phyloP scores from a whole-genome alignment of 768 basidiomycete species.

The Hericium coralloides region DNA sequence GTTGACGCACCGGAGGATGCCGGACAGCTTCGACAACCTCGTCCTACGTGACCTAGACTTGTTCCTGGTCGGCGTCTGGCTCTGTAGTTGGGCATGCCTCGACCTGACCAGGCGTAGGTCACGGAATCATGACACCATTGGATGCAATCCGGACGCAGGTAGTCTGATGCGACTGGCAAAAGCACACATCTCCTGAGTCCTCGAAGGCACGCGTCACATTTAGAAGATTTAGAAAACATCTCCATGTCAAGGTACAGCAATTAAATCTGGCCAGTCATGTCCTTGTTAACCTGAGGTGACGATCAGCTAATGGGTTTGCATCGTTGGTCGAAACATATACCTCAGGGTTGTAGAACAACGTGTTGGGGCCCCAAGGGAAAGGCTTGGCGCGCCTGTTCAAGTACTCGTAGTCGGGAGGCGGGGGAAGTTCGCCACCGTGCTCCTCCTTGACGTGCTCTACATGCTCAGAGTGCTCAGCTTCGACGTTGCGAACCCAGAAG shows the following conservation, averaged over 20 bases:
- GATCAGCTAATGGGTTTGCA: not conserved
- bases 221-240: slow-evolving; percentile 3
- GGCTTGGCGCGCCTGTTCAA: slow-evolving; percentile 70
- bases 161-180: no score
- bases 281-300: slow-evolving; percentile 49
- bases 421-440: slow-evolving; percentile 65
- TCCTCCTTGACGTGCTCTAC: slow-evolving; percentile 60
- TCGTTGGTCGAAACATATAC: slow-evolving; percentile 29
- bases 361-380: slow-evolving; percentile 82
- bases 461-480: slow-evolving; percentile 63
- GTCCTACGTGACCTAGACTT: no score
- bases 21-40: no score
- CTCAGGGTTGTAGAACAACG: slow-evolving; percentile 71
- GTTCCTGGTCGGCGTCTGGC: no score
- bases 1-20: no score
- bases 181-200: not conserved
- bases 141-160: no score
- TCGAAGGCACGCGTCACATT: not conserved
- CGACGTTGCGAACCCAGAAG: slow-evolving; percentile 42
- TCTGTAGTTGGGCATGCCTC: no score
- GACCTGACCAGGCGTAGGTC: no score
- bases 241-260: slow-evolving; percentile 8
- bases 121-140: no score
- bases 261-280: slow-evolving; percentile 32
- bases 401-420: slow-evolving; percentile 65